Percentiles rank a stretch among this genome's conserved stretches.
Evolutionary conservation across 768 basidiomycete genomes (phyloP).

Genomic region (Rhizopogon roseolus): DNA sequence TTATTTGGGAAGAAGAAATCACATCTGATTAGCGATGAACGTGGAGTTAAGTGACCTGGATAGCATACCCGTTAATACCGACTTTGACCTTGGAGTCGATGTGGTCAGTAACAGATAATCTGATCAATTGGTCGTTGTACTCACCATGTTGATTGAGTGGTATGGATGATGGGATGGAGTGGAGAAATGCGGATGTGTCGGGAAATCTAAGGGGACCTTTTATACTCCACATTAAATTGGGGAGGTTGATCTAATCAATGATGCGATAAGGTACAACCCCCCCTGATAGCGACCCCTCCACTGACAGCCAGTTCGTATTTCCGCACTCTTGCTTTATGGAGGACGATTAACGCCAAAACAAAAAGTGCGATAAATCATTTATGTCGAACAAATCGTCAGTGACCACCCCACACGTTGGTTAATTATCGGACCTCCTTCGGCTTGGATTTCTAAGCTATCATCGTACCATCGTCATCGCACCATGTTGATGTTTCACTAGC

Average conservation of each 20-base stretch:
- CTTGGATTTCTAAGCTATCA: neutral
- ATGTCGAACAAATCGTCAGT: neutral
- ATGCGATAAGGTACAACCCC: neutral
- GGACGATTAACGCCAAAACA: no score
- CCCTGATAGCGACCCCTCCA: no score
- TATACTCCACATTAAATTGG: conserved; percentile 15
- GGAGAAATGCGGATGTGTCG: conserved; percentile 2
- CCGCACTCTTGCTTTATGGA: no score
- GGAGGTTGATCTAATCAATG: neutral
- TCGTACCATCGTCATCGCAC: conserved; percentile 1
- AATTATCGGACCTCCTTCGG: conserved; percentile 6
- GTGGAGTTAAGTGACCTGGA: neutral
- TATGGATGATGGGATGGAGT: conserved; percentile 3
- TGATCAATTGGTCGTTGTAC: neutral
- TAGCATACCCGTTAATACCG: conserved; percentile 89
- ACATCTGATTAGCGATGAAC: conserved; percentile 9
- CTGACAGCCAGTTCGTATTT: no score
- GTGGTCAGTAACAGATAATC: conserved; percentile 1
- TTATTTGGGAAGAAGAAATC: conserved; percentile 3
- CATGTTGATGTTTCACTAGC: neutral
- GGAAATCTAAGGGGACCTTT: conserved; percentile 7
- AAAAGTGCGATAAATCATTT: neutral
- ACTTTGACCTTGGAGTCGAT: conserved; percentile 61
- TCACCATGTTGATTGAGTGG: conserved; percentile 19
- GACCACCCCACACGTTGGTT: conserved; percentile 3